Percentiles rank a stretch among this genome's conserved stretches.
Conservation (phyloP, 2,329 filamentous ascomycete genomes). For the Penicillium capsulatum region DNA sequence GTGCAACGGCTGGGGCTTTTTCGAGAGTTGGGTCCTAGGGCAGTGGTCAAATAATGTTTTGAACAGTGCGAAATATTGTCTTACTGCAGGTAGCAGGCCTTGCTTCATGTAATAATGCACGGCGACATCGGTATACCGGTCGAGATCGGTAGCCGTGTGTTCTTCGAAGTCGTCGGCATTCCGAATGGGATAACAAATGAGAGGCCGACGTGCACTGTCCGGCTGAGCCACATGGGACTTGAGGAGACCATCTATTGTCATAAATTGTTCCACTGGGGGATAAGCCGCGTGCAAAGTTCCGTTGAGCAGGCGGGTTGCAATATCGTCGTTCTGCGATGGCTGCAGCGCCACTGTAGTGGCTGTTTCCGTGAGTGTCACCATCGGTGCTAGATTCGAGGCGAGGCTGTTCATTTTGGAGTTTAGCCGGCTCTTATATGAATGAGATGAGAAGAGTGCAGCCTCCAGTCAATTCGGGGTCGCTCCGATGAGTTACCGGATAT, state of each 20-base stretch:
- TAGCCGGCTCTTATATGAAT: no score
- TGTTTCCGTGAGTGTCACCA: conserved; percentile 10
- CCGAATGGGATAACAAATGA: conserved; percentile 20
- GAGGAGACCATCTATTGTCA: conserved; percentile 20
- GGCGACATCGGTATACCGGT: conserved; percentile 22
- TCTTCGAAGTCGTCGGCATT: conserved; percentile 20
- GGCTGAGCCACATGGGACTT: conserved; percentile 18
- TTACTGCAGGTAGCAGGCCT: conserved; percentile 18
- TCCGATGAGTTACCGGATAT: no score
- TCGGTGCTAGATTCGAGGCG: no score
- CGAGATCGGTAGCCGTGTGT: conserved; percentile 18
- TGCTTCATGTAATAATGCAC: conserved; percentile 18
- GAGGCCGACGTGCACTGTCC: conserved; percentile 11
- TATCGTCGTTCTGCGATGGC: conserved; percentile 14
- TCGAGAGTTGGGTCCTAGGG: conserved; percentile 29
- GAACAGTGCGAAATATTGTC: background rate
- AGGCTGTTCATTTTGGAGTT: no score
- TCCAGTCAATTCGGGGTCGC: no score
- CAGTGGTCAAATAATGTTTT: background rate
- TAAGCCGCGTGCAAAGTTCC: conserved; percentile 22
- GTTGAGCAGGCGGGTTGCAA: conserved; percentile 19
- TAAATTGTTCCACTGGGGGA: conserved; percentile 17
- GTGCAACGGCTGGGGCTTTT: conserved; percentile 41
- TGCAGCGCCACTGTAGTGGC: conserved; percentile 5
- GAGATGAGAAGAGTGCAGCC: no score